phyloP scores from a whole-genome alignment of 306 rosid species.

The Casuarina cunninghamiana region DNA sequence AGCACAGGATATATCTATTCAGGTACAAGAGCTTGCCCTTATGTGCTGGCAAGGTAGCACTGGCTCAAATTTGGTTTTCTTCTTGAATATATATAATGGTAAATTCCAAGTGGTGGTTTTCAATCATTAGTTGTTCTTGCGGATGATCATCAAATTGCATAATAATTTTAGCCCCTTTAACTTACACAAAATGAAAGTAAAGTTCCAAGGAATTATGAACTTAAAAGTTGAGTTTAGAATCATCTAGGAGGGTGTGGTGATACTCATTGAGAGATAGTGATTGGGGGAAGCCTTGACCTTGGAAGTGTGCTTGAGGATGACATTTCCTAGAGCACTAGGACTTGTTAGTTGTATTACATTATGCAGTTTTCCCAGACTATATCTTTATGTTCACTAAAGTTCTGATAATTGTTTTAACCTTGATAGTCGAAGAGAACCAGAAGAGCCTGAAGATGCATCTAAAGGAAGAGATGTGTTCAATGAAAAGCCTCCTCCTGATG shows the following conservation, averaged over 20 bases:
- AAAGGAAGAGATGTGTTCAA: conserved; percentile 98
- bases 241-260: neutral
- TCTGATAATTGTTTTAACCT: conserved; percentile 25
- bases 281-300: neutral
- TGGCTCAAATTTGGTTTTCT: neutral
- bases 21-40: conserved; percentile 47
- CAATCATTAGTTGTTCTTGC: neutral
- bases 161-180: neutral
- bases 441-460: conserved; percentile 99
- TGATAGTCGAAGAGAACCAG: conserved; percentile 92
- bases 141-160: neutral
- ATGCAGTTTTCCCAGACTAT: conserved; percentile 18
- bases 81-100: conserved; percentile 13
- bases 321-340: conserved; percentile 16
- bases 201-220: neutral
- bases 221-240: neutral
- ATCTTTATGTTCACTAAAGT: conserved; percentile 22
- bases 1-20: conserved; percentile 90
- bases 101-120: neutral
- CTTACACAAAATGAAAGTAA: neutral
- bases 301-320: conserved; percentile 2
- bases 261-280: neutral
- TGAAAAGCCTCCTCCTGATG: conserved; percentile 98
- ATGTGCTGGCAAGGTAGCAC: neutral
- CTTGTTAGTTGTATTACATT: conserved; percentile 15